Conservation (phyloP, 352 stramenopile species). For the Pythium diclinum region DNA sequence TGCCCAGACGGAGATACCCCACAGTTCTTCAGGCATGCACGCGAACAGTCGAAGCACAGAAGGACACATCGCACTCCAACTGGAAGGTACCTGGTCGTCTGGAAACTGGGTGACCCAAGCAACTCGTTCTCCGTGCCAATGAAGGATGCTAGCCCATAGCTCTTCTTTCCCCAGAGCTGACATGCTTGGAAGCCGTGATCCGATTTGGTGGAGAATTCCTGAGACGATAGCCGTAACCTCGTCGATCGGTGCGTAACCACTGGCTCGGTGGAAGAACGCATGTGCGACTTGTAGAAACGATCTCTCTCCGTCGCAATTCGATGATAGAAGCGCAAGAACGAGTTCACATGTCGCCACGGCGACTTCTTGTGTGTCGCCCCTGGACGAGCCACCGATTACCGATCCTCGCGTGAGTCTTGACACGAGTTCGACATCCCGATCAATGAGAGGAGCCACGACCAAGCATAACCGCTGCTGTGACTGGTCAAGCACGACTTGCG, state of each 20-base stretch:
- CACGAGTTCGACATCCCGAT: conserved; percentile 22
- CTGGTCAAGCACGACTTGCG: conserved; percentile 15
- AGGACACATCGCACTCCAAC: background rate
- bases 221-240: background rate
- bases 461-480: conserved; percentile 20
- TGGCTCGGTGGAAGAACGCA: conserved; percentile 17
- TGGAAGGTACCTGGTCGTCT: background rate
- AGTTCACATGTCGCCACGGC: conserved; percentile 17
- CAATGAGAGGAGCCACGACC: conserved; percentile 18
- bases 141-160: conserved; percentile 17
- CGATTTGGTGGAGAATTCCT: conserved; percentile 2
- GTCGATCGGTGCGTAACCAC: conserved; percentile 5
- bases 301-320: background rate
- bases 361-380: conserved; percentile 8
- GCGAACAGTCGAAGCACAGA: background rate
- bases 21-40: background rate
- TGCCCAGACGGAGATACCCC: background rate
- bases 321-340: conserved; percentile 3
- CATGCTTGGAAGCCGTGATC: background rate
- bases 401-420: conserved; percentile 5
- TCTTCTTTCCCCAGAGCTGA: conserved; percentile 12
- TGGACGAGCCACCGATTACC: conserved; percentile 5
- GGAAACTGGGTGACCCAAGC: background rate
- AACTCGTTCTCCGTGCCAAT: conserved; percentile 14
- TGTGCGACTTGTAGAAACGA: conserved; percentile 11